These are phyloP conservation scores for Pseudocercospora cruenta DNA, from an alignment of 2,329 filamentous ascomycete genomes.

Conservation along the genomic window DNA sequence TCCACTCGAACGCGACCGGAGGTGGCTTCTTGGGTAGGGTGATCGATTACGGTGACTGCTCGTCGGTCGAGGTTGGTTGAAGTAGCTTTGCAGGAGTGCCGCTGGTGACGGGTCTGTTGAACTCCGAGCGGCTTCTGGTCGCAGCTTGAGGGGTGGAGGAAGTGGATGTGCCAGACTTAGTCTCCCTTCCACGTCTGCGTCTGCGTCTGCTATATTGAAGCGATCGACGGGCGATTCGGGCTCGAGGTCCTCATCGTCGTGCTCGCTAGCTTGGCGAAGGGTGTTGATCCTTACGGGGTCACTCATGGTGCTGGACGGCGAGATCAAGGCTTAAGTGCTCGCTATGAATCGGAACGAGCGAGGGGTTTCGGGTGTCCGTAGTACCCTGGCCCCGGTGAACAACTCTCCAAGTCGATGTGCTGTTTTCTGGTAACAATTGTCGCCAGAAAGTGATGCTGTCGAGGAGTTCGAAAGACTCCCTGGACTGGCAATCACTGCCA, in stretches of 20 bases:
- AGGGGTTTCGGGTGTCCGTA: background rate
- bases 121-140: conserved; percentile 32
- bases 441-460: background rate
- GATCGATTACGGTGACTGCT: conserved; percentile 49
- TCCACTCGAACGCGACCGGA: conserved; percentile 50
- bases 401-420: background rate
- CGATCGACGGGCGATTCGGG: conserved; percentile 16
- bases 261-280: conserved; percentile 5
- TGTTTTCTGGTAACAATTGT: background rate
- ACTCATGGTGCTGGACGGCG: background rate
- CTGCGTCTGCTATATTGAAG: conserved; percentile 7
- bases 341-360: background rate
- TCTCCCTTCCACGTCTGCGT: background rate
- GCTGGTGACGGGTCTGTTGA: conserved; percentile 45
- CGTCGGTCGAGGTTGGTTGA: conserved; percentile 34
- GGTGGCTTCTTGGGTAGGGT: conserved; percentile 51
- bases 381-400: background rate
- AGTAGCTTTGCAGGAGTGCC: conserved; percentile 35
- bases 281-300: conserved; percentile 12
- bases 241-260: conserved; percentile 11
- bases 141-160: conserved; percentile 22
- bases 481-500: background rate
- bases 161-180: background rate
- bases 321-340: background rate
- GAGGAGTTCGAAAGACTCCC: background rate